Base-by-base conservation (phyloP, 1,284 basidiomycete species). In the Farysia itapuensis region DNA sequence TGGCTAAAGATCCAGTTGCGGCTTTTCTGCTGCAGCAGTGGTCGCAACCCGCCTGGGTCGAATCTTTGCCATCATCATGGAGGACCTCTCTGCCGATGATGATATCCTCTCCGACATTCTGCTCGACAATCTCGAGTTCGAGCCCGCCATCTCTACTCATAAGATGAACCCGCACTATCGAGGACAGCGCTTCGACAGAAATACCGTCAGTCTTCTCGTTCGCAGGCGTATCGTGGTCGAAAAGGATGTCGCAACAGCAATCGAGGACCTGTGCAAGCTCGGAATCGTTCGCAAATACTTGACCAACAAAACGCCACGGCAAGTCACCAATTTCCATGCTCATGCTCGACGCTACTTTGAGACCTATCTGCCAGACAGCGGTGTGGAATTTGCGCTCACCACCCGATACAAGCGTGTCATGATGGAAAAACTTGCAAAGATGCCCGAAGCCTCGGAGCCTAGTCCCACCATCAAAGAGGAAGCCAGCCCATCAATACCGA, bases 111-210 rank as follows among this genome's bases (percentile, higher is more conserved):
- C 73, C 40, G 70, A 70, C 58, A 68, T 76, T 53, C 46, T 76
- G 33, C 46, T 76, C 42, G 74, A 76, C 39, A 65, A 68, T 22
- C 66, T 76, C 47, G 74, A 75, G 46, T 75, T 72, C 44, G 71
- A 73, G 39, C 71, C 71, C 6, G 58, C 67, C 31, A 69, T 76
- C 50, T 63, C 70, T 7, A 75, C 74, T 14, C 71, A 76, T 64
- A 76, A 76, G 59, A 75, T 76, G 72, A 76, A 74, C 35, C 70
- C 72, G 13, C 39, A 56, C 9, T 74, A 74, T 39, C 53, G 73
- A 16, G 59, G 67, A 1, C 67, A 64, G 26, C 68, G 74, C 16
- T 75, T 72, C 36, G 67, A 73, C 34, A 61, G 71, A 16, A 53
- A 56, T 18, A 45, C 52, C 6, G 63, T 75, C 37, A 59, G 58